Evolutionary conservation across 495 filamentous ascomycete species (phyloP).

Genomic region (Tuber indicum): DNA sequence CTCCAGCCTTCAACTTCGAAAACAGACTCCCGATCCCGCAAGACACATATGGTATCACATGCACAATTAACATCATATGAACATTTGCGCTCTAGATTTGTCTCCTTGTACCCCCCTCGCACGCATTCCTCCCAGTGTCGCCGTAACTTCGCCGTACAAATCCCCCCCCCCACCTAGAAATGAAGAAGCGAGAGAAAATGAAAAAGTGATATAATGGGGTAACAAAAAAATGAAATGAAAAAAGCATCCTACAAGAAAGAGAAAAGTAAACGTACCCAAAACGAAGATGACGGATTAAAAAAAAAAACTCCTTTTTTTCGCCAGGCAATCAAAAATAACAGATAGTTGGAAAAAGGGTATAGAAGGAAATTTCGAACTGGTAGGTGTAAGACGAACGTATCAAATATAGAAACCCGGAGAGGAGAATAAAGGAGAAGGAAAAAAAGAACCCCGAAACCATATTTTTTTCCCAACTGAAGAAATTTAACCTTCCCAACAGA

Average conservation of each 20-base stretch:
- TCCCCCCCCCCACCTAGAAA: background rate
- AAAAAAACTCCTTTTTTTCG: background rate
- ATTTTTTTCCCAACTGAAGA: background rate
- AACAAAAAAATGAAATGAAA: background rate
- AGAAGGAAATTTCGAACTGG: background rate
- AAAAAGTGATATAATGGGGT: background rate
- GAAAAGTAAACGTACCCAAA: background rate
- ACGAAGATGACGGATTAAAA: background rate
- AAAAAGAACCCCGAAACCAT: background rate
- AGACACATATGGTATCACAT: background rate
- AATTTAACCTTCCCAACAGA: conserved; percentile 3
- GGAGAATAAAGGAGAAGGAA: background rate
- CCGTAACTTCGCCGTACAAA: background rate
- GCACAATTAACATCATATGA: background rate
- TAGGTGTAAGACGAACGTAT: background rate
- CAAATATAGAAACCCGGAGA: background rate
- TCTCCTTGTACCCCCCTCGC: background rate
- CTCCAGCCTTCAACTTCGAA: background rate
- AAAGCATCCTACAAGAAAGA: conserved; percentile 4
- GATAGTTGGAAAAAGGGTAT: background rate
- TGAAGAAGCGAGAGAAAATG: background rate
- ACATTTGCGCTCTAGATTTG: conserved; percentile 1
- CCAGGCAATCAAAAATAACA: conserved; percentile 1
- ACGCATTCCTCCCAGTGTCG: background rate
- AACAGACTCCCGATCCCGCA: background rate